Evolutionary conservation across 495 filamentous ascomycete species (phyloP).

Genomic region (Neurospora sp.): DNA sequence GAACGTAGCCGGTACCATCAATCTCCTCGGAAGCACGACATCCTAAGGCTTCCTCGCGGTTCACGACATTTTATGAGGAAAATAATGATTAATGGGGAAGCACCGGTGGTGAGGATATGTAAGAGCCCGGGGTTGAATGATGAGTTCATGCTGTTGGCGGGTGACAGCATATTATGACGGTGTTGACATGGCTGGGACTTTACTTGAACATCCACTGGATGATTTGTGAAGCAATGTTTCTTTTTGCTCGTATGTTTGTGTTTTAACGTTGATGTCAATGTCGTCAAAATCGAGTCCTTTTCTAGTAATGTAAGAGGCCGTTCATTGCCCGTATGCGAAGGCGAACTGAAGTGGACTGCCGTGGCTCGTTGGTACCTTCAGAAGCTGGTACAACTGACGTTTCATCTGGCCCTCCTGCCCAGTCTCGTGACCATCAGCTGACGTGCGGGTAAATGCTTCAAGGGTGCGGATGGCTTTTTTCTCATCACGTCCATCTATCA

Average conservation of each 20-base stretch:
- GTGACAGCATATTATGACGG: not conserved
- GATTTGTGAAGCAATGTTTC: not conserved
- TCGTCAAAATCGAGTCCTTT: not conserved
- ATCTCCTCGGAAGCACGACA: not conserved
- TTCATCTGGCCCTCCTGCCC: not conserved
- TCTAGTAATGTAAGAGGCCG: not conserved
- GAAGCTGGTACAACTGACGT: not conserved
- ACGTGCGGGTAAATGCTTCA: constrained; percentile 16
- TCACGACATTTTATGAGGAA: not conserved
- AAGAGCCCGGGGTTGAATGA: not conserved
- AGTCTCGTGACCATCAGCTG: constrained; percentile 14
- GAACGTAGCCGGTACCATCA: not conserved
- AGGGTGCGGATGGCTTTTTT: constrained; percentile 1
- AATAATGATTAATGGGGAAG: not conserved
- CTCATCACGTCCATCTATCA: not conserved
- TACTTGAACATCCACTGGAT: not conserved
- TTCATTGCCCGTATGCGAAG: not conserved
- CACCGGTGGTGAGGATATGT: not conserved
- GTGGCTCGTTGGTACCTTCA: not conserved
- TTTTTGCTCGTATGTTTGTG: not conserved
- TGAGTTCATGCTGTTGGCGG: not conserved
- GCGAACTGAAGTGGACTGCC: not conserved
- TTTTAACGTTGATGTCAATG: not conserved
- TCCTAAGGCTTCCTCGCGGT: not conserved
- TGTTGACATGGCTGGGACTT: not conserved